These are phyloP conservation scores for Pythium pectinolyticum DNA, from an alignment of 352 stramenopile genomes.

Conservation along the genomic window DNA sequence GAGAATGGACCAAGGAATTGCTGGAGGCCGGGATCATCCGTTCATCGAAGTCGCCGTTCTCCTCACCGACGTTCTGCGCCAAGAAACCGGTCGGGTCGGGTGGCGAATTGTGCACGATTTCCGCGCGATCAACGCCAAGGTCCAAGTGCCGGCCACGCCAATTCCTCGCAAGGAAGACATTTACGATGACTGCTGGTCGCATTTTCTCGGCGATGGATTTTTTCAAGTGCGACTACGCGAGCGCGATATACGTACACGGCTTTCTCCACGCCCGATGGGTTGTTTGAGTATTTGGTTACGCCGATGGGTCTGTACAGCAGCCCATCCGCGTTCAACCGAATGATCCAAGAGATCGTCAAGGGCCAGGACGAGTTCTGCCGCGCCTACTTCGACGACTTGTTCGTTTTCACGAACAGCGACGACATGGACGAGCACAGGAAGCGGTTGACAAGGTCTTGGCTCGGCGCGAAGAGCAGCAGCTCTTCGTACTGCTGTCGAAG, in stretches of 20 bases:
- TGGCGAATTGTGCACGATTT: conserved; percentile 36
- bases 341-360: conserved; percentile 22
- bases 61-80: conserved; percentile 24
- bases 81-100: conserved; percentile 22
- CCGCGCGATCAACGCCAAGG: background rate
- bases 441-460: conserved; percentile 21
- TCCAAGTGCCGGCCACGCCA: conserved; percentile 4
- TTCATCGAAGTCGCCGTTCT: conserved; percentile 17
- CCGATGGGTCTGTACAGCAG: conserved; percentile 27
- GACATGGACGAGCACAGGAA: conserved; percentile 17
- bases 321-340: conserved; percentile 25
- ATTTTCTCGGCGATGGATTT: conserved; percentile 28
- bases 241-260: conserved; percentile 25
- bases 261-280: conserved; percentile 20
- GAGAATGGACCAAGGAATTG: conserved; percentile 11
- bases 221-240: conserved; percentile 17
- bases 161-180: conserved; percentile 28
- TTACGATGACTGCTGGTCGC: conserved; percentile 15
- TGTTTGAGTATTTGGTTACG: conserved; percentile 28
- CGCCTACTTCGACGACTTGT: conserved; percentile 33
- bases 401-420: conserved; percentile 22
- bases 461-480: conserved; percentile 13
- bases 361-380: conserved; percentile 11
- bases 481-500: conserved; percentile 34
- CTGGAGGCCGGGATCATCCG: conserved; percentile 12